Evolutionary conservation across 1,284 basidiomycete species (phyloP), one percentile per base, ranked within the genome.

Genomic region (Takashimella tepidaria): DNA sequence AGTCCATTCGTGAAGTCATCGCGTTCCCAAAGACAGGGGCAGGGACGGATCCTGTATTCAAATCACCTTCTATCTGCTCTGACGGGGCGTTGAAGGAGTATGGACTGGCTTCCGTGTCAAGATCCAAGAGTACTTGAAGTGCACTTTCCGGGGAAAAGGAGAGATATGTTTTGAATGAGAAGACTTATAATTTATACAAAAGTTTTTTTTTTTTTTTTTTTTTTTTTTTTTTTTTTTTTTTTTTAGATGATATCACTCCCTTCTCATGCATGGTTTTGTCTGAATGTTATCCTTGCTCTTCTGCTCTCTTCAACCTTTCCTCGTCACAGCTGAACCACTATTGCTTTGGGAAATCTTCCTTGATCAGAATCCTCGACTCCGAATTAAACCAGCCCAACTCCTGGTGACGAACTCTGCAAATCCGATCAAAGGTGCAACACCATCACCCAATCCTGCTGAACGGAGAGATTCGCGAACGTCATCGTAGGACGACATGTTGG

Each of bases 1-100:
- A 83, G 54, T 88, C 87, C 24, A 97, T 97, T 62, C 81, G 91
- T 56, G 92, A 97, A 70, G 92, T 97, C 60, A 96, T 97, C 62
- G 92, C 92, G 8, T 97, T 97, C 78, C 92, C 92, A 3, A 97
- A 97, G 79, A 88, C 87, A 5, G 83, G 83, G 21, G 81, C 78
- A 44, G 92, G 92, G 12, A 81, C 83, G n/a, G 92, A 97, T 74
- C 82, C 86, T 45, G 82, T 96, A 26, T 93, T 97, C 80, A 87
- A 84, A 73, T 89, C 88, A 70, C 92, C 92, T 21, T 84, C 87
- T 0, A 67, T 81, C 3, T 80, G 85, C 47, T 68, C 72, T 44
- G 72, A 77, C 22, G 80, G 82, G 26, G 78, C 83, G 27, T 76
- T 92, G 46, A 59, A 50, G 41, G 67, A 69, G 47, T 78, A 79